Evolutionary conservation across 1,284 basidiomycete species (phyloP), one percentile per base, ranked within the genome.

Genomic region (Xerocomus amazonicus): DNA sequence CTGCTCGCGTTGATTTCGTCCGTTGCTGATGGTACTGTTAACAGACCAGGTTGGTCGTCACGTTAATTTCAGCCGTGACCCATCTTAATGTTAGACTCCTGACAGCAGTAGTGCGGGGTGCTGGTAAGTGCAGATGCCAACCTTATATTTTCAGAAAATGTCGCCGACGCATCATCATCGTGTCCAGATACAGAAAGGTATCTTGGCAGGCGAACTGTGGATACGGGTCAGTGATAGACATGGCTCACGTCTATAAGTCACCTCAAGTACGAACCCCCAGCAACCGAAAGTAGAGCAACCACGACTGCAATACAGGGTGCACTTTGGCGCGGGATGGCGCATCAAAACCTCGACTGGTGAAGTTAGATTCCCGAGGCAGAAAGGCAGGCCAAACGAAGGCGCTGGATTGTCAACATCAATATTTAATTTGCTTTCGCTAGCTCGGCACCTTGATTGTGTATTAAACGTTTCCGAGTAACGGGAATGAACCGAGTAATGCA

Each of bases 1-100:
- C 28, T 63, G 29, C 37, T 63, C 27, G 43, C 41, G 7, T 32
- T 53, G 39, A 38, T 40, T 16, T 51, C 48, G 31, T 51, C 29
- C 12, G 47, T 47, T 28, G 35, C 39, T 17, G 51, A 47, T 2
- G 36, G 46, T 12, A 31, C 45, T 27, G 19, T 55, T 28, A 9
- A 31, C 26, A 31, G 28, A 41, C 32, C 29, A 50, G 50, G 59
- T 59, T 26, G 6, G 57, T 45, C 35, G 26, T 9, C 16, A 31
- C n/a, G 9, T 40, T 3, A 17, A 37, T 28, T 23, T 23, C 35
- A 3, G 37, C 29, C 27, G 39, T 26, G 3, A 39, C 28, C 9
- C 38, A 6, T 45, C 12, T 16, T 46, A 12, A 47, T 9, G 9
- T 17, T 5, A 7, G 38, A 27, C 38, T 26, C 26, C 13, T 29